Conservation (phyloP, 2,329 filamentous ascomycete genomes). For the Penicillium vulpinum region DNA sequence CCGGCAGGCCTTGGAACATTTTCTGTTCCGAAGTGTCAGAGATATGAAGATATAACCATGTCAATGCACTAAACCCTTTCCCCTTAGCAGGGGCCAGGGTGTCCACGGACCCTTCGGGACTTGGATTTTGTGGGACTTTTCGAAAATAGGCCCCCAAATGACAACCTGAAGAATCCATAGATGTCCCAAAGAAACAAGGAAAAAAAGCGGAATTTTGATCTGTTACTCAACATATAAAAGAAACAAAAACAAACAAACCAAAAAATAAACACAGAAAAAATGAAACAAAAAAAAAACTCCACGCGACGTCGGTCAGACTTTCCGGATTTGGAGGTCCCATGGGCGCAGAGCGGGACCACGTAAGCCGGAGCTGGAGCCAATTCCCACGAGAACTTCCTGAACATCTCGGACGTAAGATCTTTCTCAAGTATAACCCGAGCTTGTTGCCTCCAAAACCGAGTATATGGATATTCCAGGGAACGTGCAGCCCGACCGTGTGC, state of each 20-base stretch:
- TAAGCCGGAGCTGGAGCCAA: not conserved
- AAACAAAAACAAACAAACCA: not conserved
- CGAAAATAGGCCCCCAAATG: no score
- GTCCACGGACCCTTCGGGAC: not conserved
- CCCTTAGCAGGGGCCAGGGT: not conserved
- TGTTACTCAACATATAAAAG: no score
- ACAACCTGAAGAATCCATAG: not conserved
- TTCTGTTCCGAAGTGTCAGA: no score
- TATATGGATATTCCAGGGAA: conserved; percentile 11
- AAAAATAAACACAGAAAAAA: conserved; percentile 9
- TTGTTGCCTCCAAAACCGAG: not conserved
- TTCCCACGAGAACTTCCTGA: not conserved
- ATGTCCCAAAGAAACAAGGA: not conserved
- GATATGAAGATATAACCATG: not conserved
- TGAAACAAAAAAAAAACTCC: not conserved
- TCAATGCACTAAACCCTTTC: not conserved
- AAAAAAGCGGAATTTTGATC: not conserved
- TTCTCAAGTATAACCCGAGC: not conserved
- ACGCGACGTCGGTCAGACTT: conserved; percentile 13
- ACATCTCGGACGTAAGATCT: conserved; percentile 4
- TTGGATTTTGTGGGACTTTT: not conserved
- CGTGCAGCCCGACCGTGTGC: conserved; percentile 30
- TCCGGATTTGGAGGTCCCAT: conserved; percentile 13
- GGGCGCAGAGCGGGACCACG: conserved; percentile 1
- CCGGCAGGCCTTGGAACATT: not conserved